Evolutionary conservation across 2,329 filamentous ascomycete genomes (phyloP), one percentile per base, ranked within the genome.

Genomic region (Alternaria panax): DNA sequence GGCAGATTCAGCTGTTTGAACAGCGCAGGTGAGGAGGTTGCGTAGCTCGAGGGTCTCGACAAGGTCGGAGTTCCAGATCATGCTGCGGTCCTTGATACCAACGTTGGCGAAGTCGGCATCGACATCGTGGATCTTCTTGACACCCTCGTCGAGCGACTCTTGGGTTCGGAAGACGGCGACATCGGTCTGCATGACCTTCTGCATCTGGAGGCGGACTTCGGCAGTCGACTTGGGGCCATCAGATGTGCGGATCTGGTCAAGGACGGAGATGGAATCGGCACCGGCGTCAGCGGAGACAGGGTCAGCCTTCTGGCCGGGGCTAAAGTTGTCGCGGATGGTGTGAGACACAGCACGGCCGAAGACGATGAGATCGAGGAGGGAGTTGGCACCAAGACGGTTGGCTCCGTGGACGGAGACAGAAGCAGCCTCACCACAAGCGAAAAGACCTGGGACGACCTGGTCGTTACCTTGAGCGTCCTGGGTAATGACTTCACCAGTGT

Each of bases 61-160:
- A 38, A 98, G 88, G 77, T 98, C 94, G 24, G 92, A 93, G 88
- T 98, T 98, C 94, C 94, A 98, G 85, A 98, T 98, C 94, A 98
- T 97, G 86, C 92, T 96, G 81, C 95, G 91, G 81, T 98, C 94
- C 88, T 97, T 96, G 83, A 92, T 97, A 75, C 92, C 92, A 71
- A 98, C 90, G 76, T 97, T 85, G 72, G 85, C 82, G 83, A 91
- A 98, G 74, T 84, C 86, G 72, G 86, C 81, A 79, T 98, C 94
- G 71, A 98, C 92, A 70, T 92, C 88, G 67, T 83, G 88, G 80
- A 98, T 95, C 85, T 89, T 93, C 81, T 85, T 84, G 63, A 97
- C 93, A 87, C 94, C 94, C 81, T 97, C 92, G 70, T 97, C 92
- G 79, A 98, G 87, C 69, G 89, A 92, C 81, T 96, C 91, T 71